Evolutionary conservation across 208 protist genomes (phyloP).

Genomic region (Acanthamoeba sp.): DNA sequence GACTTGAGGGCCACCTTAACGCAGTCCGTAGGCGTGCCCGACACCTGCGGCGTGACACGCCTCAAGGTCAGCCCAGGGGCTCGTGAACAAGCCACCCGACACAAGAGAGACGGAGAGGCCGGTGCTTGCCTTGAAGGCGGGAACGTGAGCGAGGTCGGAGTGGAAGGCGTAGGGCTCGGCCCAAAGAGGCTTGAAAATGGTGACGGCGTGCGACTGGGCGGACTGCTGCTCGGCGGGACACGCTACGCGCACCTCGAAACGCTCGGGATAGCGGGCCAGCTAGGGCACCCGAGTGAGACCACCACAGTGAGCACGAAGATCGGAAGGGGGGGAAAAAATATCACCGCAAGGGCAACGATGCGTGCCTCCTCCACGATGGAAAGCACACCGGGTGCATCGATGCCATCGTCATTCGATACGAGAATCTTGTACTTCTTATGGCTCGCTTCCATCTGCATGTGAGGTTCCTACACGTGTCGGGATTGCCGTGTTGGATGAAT

Average conservation of each 20-base stretch:
- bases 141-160: conserved; percentile 2
- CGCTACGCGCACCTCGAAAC: conserved; percentile 2
- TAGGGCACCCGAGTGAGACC: not conserved
- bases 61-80: no score
- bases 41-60: not conserved
- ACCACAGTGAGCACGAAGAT: not conserved
- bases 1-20: conserved; percentile 27
- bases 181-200: not conserved
- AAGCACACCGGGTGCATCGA: not conserved
- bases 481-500: no score
- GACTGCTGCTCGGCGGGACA: conserved; percentile 24
- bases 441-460: conserved; percentile 1
- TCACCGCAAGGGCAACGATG: no score
- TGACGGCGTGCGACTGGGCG: conserved; percentile 10
- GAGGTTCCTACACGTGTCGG: no score
- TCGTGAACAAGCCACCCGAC: no score
- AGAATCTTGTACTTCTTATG: conserved; percentile 8
- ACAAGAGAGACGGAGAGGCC: no score
- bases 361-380: conserved; percentile 93
- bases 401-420: not conserved
- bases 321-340: not conserved
- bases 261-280: not conserved
- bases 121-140: not conserved
- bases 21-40: conserved; percentile 14
- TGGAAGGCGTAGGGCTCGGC: conserved; percentile 35